Evolutionary conservation across 495 filamentous ascomycete species (phyloP).

Genomic region (Diplogelasinospora grovesii): DNA sequence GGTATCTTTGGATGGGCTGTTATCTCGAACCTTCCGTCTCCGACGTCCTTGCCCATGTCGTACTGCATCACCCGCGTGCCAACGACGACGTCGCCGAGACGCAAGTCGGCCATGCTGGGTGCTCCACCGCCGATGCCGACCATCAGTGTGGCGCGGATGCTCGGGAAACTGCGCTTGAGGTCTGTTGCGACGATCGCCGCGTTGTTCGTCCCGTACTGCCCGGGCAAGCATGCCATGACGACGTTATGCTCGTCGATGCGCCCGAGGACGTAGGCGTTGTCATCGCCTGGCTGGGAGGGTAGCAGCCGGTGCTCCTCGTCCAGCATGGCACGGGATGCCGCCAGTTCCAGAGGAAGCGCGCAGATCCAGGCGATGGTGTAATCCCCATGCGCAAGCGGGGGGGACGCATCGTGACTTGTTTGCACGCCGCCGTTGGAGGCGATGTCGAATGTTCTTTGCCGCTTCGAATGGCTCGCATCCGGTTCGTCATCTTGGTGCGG

Average conservation of each 20-base stretch:
- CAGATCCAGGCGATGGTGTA: slow-evolving; percentile 13
- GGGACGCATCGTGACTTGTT: not conserved
- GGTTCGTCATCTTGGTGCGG: too few species aligned
- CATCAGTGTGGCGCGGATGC: too few species aligned
- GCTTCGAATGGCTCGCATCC: too few species aligned
- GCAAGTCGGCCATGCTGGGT: slow-evolving; percentile 29
- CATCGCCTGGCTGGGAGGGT: slow-evolving; percentile 12
- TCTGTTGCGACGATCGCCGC: slow-evolving; percentile 30
- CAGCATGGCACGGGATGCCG: slow-evolving; percentile 8
- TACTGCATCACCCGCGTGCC: slow-evolving; percentile 38
- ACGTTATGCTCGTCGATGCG: slow-evolving; percentile 34
- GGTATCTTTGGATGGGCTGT: too few species aligned
- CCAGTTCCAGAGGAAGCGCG: slow-evolving; percentile 6
- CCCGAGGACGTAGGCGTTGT: slow-evolving; percentile 31
- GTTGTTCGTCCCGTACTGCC: slow-evolving; percentile 19
- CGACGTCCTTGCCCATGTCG: slow-evolving; percentile 24
- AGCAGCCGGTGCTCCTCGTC: slow-evolving; percentile 3
- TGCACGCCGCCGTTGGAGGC: too few species aligned
- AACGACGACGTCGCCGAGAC: slow-evolving; percentile 41
- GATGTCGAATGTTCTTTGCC: too few species aligned
- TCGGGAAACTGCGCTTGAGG: slow-evolving; percentile 29
- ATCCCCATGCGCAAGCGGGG: slow-evolving; percentile 4
- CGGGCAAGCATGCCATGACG: slow-evolving; percentile 39
- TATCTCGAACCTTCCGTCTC: too few species aligned
- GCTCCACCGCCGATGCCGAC: slow-evolving; percentile 41